Conservation (phyloP, 2,329 filamentous ascomycete species). For the Penicillium janthinellum region DNA sequence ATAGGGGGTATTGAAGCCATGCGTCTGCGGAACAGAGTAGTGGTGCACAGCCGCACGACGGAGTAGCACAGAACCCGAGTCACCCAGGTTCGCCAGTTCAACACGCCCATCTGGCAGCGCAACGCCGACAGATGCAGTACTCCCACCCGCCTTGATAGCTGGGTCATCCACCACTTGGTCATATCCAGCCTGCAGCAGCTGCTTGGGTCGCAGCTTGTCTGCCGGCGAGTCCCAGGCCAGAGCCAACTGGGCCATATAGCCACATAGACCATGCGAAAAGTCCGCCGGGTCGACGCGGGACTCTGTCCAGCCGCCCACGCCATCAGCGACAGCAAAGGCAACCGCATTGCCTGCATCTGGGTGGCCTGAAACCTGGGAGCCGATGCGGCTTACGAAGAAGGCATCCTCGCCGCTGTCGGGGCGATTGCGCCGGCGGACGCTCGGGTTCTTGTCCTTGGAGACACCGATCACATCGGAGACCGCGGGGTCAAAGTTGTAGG, state of each 20-base stretch:
- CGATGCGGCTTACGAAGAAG: conserved; percentile 87
- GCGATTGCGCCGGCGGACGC: conserved; percentile 62
- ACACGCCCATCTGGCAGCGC: conserved; percentile 71
- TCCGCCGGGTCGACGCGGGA: conserved; percentile 91
- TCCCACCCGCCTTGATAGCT: conserved; percentile 77
- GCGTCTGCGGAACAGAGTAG: conserved; percentile 83
- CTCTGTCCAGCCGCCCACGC: conserved; percentile 92
- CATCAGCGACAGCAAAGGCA: conserved; percentile 88
- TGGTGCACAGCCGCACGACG: conserved; percentile 82
- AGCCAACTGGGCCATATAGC: conserved; percentile 83
- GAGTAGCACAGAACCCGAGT: conserved; percentile 89
- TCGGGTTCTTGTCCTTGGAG: conserved; percentile 44
- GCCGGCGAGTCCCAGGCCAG: conserved; percentile 54
- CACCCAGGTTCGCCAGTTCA: conserved; percentile 90
- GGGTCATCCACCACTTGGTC: conserved; percentile 75
- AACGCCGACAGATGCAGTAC: conserved; percentile 87
- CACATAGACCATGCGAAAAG: conserved; percentile 91
- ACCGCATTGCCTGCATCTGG: conserved; percentile 63
- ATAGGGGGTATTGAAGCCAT: conserved; percentile 96
- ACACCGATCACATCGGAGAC: conserved; percentile 42
- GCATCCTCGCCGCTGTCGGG: conserved; percentile 90
- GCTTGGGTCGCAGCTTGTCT: conserved; percentile 58
- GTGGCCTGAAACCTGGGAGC: conserved; percentile 34
- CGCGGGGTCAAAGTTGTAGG: conserved; percentile 69
- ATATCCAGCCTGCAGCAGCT: conserved; percentile 81